Conservation (phyloP, 2,329 filamentous ascomycete species). For the Fusarium metavorans region DNA sequence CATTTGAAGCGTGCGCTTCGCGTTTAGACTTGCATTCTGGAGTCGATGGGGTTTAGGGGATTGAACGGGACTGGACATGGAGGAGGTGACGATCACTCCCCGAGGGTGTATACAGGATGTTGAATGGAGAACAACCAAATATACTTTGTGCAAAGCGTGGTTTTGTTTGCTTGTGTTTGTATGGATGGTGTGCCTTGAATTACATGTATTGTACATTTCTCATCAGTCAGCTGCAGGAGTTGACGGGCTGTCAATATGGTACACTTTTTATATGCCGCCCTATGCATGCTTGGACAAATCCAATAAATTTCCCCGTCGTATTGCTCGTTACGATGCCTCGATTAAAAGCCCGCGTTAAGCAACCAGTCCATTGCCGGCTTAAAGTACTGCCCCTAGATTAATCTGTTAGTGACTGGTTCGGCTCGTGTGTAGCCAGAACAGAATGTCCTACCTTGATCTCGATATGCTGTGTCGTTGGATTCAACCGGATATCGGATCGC, state of each 20-base stretch:
- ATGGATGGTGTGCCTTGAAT: slow-evolving; percentile 39
- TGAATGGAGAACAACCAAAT: slow-evolving; percentile 43
- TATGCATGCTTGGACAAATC: not conserved
- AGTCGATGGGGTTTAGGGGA: slow-evolving; percentile 41
- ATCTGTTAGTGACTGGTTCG: slow-evolving; percentile 10
- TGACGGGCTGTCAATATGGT: slow-evolving; percentile 43
- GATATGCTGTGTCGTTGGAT: slow-evolving; percentile 77
- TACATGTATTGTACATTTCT: slow-evolving; percentile 48
- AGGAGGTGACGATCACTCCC: slow-evolving; percentile 38
- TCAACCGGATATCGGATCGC: slow-evolving; percentile 64
- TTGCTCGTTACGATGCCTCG: not conserved
- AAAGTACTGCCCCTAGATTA: slow-evolving; percentile 50
- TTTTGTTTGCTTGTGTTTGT: slow-evolving; percentile 23
- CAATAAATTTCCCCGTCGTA: not conserved
- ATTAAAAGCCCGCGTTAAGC: slow-evolving; percentile 51
- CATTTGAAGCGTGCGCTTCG: slow-evolving; percentile 44
- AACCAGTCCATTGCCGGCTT: slow-evolving; percentile 49
- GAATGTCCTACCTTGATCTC: slow-evolving; percentile 71
- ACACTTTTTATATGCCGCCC: slow-evolving; percentile 39
- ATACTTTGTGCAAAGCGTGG: slow-evolving; percentile 35
- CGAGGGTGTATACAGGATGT: slow-evolving; percentile 41
- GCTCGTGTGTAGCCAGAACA: not conserved
- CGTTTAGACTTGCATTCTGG: slow-evolving; percentile 47
- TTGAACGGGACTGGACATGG: slow-evolving; percentile 20
- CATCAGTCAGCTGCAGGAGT: slow-evolving; percentile 25